Conservation (phyloP, 805 yeast species). For the Monosporozyma aquatica region DNA sequence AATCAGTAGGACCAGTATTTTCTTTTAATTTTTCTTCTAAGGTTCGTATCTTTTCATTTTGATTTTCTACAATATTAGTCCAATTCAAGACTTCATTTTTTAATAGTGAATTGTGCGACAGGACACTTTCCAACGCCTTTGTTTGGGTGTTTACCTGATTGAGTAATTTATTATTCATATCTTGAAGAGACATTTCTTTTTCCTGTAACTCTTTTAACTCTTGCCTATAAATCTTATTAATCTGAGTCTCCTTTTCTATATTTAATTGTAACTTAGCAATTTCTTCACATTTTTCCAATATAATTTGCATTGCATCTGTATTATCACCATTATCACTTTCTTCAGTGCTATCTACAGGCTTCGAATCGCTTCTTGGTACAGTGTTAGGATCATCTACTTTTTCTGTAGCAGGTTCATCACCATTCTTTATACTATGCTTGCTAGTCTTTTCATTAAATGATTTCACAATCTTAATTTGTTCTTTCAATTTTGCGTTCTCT, state of each 20-base stretch:
- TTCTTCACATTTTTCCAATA: slow-evolving; percentile 20
- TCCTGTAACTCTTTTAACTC: slow-evolving; percentile 8
- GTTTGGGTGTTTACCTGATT: slow-evolving; percentile 18
- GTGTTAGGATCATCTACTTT: not conserved
- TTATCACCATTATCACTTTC: not conserved
- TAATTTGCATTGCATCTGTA: slow-evolving; percentile 11
- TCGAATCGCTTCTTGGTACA: not conserved
- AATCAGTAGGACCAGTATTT: not conserved
- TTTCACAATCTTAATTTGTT: slow-evolving; percentile 6
- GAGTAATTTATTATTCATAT: slow-evolving; percentile 19
- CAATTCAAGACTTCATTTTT: slow-evolving; percentile 13
- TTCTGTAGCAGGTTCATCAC: not conserved
- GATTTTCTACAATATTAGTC: slow-evolving; percentile 9
- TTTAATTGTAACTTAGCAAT: slow-evolving; percentile 15
- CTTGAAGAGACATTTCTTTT: slow-evolving; percentile 8
- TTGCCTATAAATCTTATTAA: slow-evolving; percentile 7
- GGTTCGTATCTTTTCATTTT: slow-evolving; percentile 10
- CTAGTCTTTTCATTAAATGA: not conserved
- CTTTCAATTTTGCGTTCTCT: slow-evolving; percentile 8
- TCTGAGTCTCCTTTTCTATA: slow-evolving; percentile 15
- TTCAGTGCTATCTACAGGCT: too few species aligned
- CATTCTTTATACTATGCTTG: not conserved
- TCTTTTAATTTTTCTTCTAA: slow-evolving; percentile 12
- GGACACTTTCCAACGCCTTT: slow-evolving; percentile 11
- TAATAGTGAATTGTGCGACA: slow-evolving; percentile 12